Base-by-base conservation (phyloP, 2,329 filamentous ascomycete species). In the Verticillium nubilum region DNA sequence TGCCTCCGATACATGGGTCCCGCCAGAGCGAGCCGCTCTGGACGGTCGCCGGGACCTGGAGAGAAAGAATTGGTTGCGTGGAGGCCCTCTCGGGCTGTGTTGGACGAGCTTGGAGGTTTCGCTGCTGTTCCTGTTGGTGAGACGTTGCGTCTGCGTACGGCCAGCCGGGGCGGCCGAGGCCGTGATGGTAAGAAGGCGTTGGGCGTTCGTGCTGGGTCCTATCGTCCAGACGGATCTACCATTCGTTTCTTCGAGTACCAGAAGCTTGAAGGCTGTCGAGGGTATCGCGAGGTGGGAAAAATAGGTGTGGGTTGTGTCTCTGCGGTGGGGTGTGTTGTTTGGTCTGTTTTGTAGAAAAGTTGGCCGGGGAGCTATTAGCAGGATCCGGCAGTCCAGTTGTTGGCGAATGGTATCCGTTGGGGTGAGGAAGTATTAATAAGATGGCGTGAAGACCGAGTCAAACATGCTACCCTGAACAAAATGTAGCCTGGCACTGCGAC, bases 1-100 rank as follows among this genome's bases (percentile, higher is more conserved):
- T 88, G 83, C 78, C 84, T 80, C 80, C 83, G 77, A 84, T 83
- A 76, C 86, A 89, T 89, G 83, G 85, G 85, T 85, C 82, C 85
- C 85, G 86, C 87, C 86, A 89, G 87, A 89, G 86, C 86, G 82
- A 83, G 77, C 79, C 86, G 86, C 87, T 84, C 86, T 86, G 85
- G 85, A 86, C 86, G 86, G 83, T 81, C 82, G 82, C 84, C 80
- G 83, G 80, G 76, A 74, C 81, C 78, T 83, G 83, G 71, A 84
- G 79, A 72, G 82, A 81, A 76, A 84, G 77, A 80, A 83, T 84
- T 79, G 78, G 79, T 73, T 75, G 71, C 70, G 73, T 72, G 68
- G 74, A 75, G 75, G 80, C 81, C 82, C 80, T 80, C 74, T 71
- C 74, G 79, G 82, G 80, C 80, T 80, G 74, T 72, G 71, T 73